Base-by-base conservation (phyloP, 1,139 yeast species). In the Scheffersomyces cryptocercus region DNA sequence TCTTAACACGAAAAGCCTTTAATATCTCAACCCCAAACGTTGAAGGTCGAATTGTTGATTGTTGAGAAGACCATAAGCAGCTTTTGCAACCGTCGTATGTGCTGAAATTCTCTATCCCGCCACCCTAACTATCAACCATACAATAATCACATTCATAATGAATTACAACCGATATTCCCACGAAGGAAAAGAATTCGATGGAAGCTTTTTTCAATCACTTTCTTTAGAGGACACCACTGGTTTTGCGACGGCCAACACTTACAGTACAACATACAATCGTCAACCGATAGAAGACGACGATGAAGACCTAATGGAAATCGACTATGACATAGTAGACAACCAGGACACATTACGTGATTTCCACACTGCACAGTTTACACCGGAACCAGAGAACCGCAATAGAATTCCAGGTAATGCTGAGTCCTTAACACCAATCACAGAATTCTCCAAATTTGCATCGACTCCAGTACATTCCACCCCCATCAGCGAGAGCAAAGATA, bases 191-290 rank as follows among this genome's bases (percentile, higher is more conserved):
- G 68, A 63, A 28, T 50, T 63, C 38, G 69, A 62, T 44, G 68
- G 60, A 5, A 50, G 53, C 35, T 51, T 65, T 31, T 51, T 66
- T 31, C 56, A 51, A 48, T 52, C 67, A 30, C 58, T 67, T 20
- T 61, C 69, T 6, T 41, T 67, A 20, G 57, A 64, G 33, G 70
- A 64, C 32, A 41, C 35, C 7, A 20, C 26, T 3, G 35, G 35
- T 2, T 20, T 14, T 31, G 24, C 35, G 12, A 31, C 35, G 10
- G 35, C 35, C 35, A 31, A 31, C 35, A n/a, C 20, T 8, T 31
- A 31, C 24, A 31, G 20, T 11, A 31, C 24, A 12, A 15, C 15
- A 11, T 31, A 31, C 6, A 20, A 20, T 20, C 26, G 8, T 20
- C 26, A 20, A 20, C 26, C 26, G 7, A 31, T 13, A 14, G 35